Percentiles rank a stretch among this genome's conserved stretches.
These are phyloP conservation scores for Trametes sanguinea DNA, from an alignment of 768 basidiomycete species.

Conservation along the genomic window DNA sequence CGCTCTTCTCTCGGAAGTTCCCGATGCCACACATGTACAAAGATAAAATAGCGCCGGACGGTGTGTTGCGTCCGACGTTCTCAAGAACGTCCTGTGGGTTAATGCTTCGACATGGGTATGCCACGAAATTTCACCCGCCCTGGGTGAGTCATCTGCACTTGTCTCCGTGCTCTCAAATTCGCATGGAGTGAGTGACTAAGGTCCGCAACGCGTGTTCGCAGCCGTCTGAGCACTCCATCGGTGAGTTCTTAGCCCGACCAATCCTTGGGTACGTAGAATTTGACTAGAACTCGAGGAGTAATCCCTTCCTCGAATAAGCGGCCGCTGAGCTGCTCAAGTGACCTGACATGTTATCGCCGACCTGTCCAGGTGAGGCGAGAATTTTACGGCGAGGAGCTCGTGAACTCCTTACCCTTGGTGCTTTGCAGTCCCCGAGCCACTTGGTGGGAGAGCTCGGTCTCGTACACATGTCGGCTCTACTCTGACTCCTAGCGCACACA, in stretches of 20 bases:
- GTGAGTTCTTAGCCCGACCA: constrained; percentile 4
- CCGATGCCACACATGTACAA: constrained; percentile 3
- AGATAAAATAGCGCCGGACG: not conserved
- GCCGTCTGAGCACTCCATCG: constrained; percentile 1
- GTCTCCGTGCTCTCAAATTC: not conserved
- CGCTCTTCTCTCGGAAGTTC: not conserved
- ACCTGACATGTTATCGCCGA: not conserved
- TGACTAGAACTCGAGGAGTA: constrained; percentile 1
- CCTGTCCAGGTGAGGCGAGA: not conserved
- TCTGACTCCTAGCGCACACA: not conserved
- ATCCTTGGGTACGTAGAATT: not conserved
- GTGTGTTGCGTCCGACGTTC: not conserved
- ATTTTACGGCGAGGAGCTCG: not conserved
- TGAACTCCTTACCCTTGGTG: constrained; percentile 4
- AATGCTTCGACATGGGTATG: not conserved
- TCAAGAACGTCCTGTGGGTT: not conserved
- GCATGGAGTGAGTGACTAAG: not conserved
- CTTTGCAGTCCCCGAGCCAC: constrained; percentile 1
- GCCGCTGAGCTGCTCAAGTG: not conserved
- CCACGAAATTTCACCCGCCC: not conserved
- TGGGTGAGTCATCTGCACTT: not conserved
- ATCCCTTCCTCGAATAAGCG: not conserved
- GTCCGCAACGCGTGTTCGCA: not conserved
- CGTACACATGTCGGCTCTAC: not conserved
- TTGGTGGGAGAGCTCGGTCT: constrained; percentile 1